Evolutionary conservation across 2,329 filamentous ascomycete species (phyloP).

Genomic region (Sporothrix pallida): DNA sequence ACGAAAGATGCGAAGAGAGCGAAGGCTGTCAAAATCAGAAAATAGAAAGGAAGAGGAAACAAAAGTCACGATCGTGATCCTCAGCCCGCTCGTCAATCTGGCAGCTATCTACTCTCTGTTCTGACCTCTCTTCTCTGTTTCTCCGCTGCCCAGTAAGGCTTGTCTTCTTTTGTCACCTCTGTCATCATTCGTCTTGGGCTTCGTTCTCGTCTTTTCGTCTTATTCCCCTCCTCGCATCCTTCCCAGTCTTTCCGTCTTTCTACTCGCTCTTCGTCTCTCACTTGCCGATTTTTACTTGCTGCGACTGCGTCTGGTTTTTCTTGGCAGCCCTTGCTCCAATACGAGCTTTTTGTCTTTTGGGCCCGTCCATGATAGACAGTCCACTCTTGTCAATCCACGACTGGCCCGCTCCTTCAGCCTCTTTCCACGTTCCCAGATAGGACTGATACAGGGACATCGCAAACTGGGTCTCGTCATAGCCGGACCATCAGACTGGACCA

Average conservation of each 20-base stretch:
- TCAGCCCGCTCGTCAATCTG: background rate
- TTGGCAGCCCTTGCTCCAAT: conserved; percentile 15
- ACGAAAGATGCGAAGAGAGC: background rate
- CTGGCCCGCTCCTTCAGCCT: too few species aligned
- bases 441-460: too few species aligned
- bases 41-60: too few species aligned
- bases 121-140: background rate
- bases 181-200: background rate
- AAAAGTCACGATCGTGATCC: conserved; percentile 7
- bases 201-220: background rate
- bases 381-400: too few species aligned
- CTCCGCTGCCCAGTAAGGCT: background rate
- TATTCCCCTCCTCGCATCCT: conserved; percentile 7
- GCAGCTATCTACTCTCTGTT: background rate
- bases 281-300: background rate
- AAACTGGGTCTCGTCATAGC: too few species aligned
- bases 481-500: too few species aligned
- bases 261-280: background rate
- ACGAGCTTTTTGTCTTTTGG: conserved; percentile 13
- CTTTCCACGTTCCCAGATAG: too few species aligned
- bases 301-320: background rate
- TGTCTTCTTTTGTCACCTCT: background rate
- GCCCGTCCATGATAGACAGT: background rate
- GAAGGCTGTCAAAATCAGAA: background rate
- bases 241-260: background rate